These are phyloP conservation scores for Alternaria sp. DNA, from an alignment of 2,329 filamentous ascomycete genomes.

Conservation along the genomic window DNA sequence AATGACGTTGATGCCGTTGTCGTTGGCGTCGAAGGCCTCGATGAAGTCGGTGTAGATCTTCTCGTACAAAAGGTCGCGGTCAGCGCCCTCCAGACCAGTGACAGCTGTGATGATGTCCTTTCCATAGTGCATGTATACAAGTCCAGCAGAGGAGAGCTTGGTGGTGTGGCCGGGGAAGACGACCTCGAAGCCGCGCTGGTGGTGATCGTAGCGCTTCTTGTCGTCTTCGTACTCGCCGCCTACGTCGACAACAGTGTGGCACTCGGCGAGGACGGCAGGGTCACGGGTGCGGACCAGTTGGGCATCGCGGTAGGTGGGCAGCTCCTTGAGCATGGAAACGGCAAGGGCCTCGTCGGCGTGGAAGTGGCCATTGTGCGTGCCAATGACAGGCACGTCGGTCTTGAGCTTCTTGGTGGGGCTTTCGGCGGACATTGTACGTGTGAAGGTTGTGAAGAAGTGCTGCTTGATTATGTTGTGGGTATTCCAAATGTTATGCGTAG, in stretches of 20 bases:
- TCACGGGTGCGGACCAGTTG: conserved; percentile 88
- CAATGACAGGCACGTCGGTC: conserved; percentile 74
- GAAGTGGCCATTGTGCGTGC: conserved; percentile 98
- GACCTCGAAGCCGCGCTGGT: conserved; percentile 89
- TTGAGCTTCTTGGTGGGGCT: conserved; percentile 80
- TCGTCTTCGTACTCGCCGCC: conserved; percentile 88
- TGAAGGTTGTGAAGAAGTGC: not conserved
- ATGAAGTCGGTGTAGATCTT: conserved; percentile 95
- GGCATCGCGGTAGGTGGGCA: conserved; percentile 80
- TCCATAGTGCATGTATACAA: conserved; percentile 97
- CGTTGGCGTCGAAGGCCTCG: conserved; percentile 95
- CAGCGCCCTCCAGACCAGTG: conserved; percentile 68
- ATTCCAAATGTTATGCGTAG: not conserved
- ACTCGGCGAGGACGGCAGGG: conserved; percentile 76
- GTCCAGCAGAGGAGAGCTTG: conserved; percentile 91
- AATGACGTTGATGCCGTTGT: conserved; percentile 91
- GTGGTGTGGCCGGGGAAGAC: conserved; percentile 85
- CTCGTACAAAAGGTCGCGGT: conserved; percentile 79
- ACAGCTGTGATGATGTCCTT: conserved; percentile 78
- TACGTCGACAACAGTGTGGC: conserved; percentile 98
- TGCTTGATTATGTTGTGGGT: conserved; percentile 1
- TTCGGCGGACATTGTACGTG: conserved; percentile 43
- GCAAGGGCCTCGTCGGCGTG: conserved; percentile 98
- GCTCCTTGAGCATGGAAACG: conserved; percentile 91
- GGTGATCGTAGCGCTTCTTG: conserved; percentile 89